Evolutionary conservation across 495 filamentous ascomycete species (phyloP).

Genomic region (Platismatia glauca): DNA sequence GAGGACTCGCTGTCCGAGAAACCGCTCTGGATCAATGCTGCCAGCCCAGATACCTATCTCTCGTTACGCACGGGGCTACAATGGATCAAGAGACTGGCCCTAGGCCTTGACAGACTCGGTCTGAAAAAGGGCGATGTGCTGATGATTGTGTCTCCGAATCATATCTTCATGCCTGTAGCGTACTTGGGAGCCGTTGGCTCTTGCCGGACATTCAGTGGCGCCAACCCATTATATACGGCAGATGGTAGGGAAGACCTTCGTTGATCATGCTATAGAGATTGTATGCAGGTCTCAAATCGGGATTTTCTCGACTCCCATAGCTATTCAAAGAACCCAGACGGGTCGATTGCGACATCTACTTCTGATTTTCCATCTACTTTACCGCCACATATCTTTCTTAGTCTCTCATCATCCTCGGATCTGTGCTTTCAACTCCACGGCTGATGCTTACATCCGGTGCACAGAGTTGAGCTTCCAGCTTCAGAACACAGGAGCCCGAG

Average conservation of each 20-base stretch:
- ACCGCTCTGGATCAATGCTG: constrained; percentile 76
- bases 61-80: constrained; percentile 56
- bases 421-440: neutral
- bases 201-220: constrained; percentile 68
- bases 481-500: constrained; percentile 66
- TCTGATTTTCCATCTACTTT: neutral
- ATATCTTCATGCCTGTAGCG: constrained; percentile 60
- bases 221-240: constrained; percentile 80
- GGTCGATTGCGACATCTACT: neutral
- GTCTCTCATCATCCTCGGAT: neutral
- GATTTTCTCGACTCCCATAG: no score
- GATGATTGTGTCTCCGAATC: constrained; percentile 62
- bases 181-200: constrained; percentile 77
- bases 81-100: constrained; percentile 56
- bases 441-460: constrained; percentile 3
- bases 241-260: constrained; percentile 32
- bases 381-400: neutral
- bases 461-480: constrained; percentile 81
- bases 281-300: neutral
- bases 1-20: constrained; percentile 59
- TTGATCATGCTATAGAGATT: neutral
- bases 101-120: constrained; percentile 55
- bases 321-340: neutral
- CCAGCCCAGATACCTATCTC: constrained; percentile 61
- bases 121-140: constrained; percentile 73